These are phyloP conservation scores for Cladophialophora immunda DNA, from an alignment of 2,329 filamentous ascomycete genomes.

Conservation along the genomic window DNA sequence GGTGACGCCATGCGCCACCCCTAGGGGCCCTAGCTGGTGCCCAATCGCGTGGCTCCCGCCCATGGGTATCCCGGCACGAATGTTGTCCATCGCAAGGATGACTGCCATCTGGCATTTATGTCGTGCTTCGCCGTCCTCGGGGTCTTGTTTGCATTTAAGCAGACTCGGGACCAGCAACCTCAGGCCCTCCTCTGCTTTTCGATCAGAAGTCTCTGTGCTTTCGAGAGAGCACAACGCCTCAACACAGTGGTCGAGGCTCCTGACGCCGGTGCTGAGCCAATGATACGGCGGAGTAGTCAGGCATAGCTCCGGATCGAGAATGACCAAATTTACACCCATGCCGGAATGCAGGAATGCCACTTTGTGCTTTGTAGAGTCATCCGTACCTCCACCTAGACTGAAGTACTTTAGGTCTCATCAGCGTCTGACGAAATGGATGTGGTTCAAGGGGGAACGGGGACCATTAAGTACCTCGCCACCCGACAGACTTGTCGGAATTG, in stretches of 20 bases:
- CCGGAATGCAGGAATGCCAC: slow-evolving; percentile 18
- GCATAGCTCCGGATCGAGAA: slow-evolving; percentile 59
- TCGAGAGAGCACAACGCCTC: slow-evolving; percentile 60
- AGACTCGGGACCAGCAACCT: slow-evolving; percentile 53
- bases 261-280: slow-evolving; percentile 66
- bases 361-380: slow-evolving; percentile 19
- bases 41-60: slow-evolving; percentile 62
- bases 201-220: slow-evolving; percentile 46
- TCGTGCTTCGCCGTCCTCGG: slow-evolving; percentile 47
- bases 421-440: background rate
- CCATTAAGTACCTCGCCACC: slow-evolving; percentile 35
- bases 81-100: slow-evolving; percentile 43
- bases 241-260: slow-evolving; percentile 66
- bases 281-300: slow-evolving; percentile 60
- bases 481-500: slow-evolving; percentile 17
- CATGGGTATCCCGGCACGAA: slow-evolving; percentile 40
- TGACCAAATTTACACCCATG: slow-evolving; percentile 18
- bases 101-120: slow-evolving; percentile 60
- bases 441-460: background rate
- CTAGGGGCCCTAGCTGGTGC: slow-evolving; percentile 62
- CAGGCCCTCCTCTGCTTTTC: slow-evolving; percentile 51
- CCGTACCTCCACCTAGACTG: slow-evolving; percentile 19
- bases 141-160: slow-evolving; percentile 49
- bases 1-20: slow-evolving; percentile 68
- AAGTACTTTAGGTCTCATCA: slow-evolving; percentile 13